Evolutionary conservation across 805 yeast genomes (phyloP).

Genomic region (Sungouiozyma intestinalis): DNA sequence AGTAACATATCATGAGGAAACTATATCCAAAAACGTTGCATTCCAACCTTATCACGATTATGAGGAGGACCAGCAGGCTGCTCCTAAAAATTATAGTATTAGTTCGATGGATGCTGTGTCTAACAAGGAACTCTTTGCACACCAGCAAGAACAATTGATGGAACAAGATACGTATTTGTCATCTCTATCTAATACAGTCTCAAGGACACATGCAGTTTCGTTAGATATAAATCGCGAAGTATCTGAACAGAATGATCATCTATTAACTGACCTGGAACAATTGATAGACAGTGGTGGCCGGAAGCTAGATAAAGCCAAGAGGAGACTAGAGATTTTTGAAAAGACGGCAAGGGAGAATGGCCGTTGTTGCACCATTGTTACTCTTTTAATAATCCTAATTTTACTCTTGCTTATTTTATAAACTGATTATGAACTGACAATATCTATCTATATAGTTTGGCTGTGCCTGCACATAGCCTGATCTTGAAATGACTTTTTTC

Average conservation of each 20-base stretch:
- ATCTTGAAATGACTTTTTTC: neutral
- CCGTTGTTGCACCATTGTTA: constrained; percentile 38
- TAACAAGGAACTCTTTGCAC: constrained; percentile 30
- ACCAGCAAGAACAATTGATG: constrained; percentile 38
- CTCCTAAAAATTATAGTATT: neutral
- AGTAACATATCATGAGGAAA: constrained; percentile 5
- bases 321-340: constrained; percentile 31
- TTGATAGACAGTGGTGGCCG: constrained; percentile 35
- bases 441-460: no score
- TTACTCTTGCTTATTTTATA: constrained; percentile 34
- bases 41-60: constrained; percentile 22
- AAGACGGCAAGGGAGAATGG: constrained; percentile 37
- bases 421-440: no score
- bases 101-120: constrained; percentile 7
- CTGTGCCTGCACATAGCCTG: no score
- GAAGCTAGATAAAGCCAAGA: constrained; percentile 33
- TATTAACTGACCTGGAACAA: constrained; percentile 40
- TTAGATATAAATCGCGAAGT: constrained; percentile 38
- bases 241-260: constrained; percentile 35
- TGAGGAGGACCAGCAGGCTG: constrained; percentile 2
- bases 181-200: constrained; percentile 33
- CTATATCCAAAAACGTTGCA: neutral
- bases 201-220: constrained; percentile 37
- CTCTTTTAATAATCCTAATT: constrained; percentile 35
- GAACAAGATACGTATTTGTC: constrained; percentile 38